Percentiles rank a stretch among this genome's conserved stretches.
These are phyloP conservation scores for Purpureocillium takamizusanense DNA, from an alignment of 2,329 filamentous ascomycete genomes.

Conservation along the genomic window DNA sequence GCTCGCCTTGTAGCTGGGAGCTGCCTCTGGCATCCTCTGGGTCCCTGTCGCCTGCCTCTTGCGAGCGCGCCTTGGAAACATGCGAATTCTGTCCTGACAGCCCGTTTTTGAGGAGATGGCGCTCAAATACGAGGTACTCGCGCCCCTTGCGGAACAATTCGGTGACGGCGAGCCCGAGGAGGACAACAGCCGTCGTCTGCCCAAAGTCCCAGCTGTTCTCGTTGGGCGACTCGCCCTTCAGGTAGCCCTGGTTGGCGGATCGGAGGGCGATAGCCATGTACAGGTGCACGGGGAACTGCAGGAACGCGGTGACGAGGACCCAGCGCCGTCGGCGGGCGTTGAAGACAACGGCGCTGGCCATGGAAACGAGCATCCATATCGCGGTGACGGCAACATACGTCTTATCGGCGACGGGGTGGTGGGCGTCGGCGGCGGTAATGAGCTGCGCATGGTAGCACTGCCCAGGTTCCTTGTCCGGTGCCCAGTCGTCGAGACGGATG, in stretches of 20 bases:
- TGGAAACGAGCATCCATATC: constrained; percentile 10
- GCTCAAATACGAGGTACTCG: constrained; percentile 10
- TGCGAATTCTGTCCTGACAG: not conserved
- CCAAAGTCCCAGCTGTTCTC: constrained; percentile 23
- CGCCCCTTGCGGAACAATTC: constrained; percentile 12
- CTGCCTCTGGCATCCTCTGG: not conserved
- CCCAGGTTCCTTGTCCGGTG: constrained; percentile 12
- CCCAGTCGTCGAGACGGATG: constrained; percentile 15
- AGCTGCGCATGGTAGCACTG: constrained; percentile 16
- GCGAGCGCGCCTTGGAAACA: not conserved
- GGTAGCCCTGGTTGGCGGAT: constrained; percentile 15
- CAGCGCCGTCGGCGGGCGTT: constrained; percentile 5
- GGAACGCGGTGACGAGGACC: constrained; percentile 14
- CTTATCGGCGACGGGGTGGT: constrained; percentile 16
- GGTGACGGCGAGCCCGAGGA: constrained; percentile 12
- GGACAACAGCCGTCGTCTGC: constrained; percentile 18
- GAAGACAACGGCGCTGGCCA: constrained; percentile 3
- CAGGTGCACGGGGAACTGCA: constrained; percentile 21
- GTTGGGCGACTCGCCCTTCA: constrained; percentile 3
- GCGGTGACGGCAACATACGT: constrained; percentile 13
- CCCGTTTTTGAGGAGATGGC: not conserved
- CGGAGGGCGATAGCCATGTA: constrained; percentile 21
- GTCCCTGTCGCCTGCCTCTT: no score
- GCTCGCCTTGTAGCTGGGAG: not conserved
- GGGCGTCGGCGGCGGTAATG: constrained; percentile 6